phyloP scores from a whole-genome alignment of 805 yeast genomes.

The Wickerhamiella slavikovae region DNA sequence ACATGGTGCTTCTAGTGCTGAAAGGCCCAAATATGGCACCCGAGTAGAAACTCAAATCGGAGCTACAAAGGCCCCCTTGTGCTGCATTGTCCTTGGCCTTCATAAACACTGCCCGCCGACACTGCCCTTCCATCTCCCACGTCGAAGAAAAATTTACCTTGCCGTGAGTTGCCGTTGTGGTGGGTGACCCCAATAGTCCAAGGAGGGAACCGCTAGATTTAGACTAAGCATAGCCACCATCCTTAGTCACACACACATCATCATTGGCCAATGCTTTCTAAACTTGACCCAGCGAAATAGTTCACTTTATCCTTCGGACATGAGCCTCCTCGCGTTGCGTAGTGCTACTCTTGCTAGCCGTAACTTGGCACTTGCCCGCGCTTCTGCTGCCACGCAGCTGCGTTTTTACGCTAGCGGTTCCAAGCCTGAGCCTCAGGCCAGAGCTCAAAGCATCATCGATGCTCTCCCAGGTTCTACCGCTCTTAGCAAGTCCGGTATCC shows the following conservation, averaged over 20 bases:
- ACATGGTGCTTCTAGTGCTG: too few species aligned
- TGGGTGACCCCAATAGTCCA: too few species aligned
- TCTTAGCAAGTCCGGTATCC: constrained; percentile 80
- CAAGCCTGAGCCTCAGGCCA: constrained; percentile 58
- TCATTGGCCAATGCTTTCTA: background rate
- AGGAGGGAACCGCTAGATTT: too few species aligned
- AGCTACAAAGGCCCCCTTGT: too few species aligned
- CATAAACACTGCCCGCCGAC: too few species aligned
- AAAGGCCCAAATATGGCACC: too few species aligned
- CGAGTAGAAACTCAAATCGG: too few species aligned
- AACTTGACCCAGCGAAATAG: background rate
- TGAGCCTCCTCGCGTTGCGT: background rate
- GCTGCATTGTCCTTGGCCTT: too few species aligned
- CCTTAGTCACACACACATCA: background rate
- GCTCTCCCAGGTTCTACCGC: constrained; percentile 83
- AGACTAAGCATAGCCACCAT: too few species aligned
- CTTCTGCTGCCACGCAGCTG: constrained; percentile 3
- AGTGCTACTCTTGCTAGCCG: constrained; percentile 1
- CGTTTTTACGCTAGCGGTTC: constrained; percentile 18
- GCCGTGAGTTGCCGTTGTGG: too few species aligned
- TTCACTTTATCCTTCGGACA: background rate
- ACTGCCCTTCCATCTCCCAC: too few species aligned
- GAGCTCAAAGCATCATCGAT: constrained; percentile 76
- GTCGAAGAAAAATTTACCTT: too few species aligned
- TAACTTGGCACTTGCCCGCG: background rate